Percentiles rank a stretch among this genome's conserved stretches.
Evolutionary conservation across 768 basidiomycete species (phyloP).

Genomic region (Trametes cingulata): DNA sequence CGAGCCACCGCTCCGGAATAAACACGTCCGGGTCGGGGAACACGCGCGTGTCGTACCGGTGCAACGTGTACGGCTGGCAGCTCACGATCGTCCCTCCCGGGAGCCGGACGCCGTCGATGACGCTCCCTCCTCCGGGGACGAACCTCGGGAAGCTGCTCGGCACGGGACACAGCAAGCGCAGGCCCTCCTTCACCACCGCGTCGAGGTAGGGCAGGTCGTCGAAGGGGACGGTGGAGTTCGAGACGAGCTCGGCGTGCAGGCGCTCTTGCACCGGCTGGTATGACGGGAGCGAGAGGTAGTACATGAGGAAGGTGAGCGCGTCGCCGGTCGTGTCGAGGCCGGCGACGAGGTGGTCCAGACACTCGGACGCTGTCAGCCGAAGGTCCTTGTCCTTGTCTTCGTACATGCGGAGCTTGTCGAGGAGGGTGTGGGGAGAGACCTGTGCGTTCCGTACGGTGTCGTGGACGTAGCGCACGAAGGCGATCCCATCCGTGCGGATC

Average conservation of each 20-base stretch:
- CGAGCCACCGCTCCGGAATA: constrained; percentile 91
- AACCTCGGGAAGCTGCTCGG: constrained; percentile 93
- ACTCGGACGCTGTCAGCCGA: constrained; percentile 20
- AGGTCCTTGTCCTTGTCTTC: not conserved
- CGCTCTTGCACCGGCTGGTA: constrained; percentile 11
- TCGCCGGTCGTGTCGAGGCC: constrained; percentile 29
- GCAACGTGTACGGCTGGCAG: constrained; percentile 89
- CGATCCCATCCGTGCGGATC: constrained; percentile 1
- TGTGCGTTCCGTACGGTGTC: not conserved
- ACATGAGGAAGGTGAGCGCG: constrained; percentile 26
- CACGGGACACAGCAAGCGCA: constrained; percentile 89
- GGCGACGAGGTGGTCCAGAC: constrained; percentile 27
- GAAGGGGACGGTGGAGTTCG: constrained; percentile 73
- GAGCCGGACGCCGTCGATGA: constrained; percentile 82
- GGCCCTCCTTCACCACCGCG: constrained; percentile 91
- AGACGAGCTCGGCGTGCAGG: constrained; percentile 30
- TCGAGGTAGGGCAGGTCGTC: constrained; percentile 91
- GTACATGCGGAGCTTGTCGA: constrained; percentile 19
- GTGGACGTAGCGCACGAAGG: constrained; percentile 16
- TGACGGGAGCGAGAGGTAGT: constrained; percentile 25
- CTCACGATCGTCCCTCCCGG: constrained; percentile 93
- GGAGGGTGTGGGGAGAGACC: constrained; percentile 21
- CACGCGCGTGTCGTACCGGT: constrained; percentile 66
- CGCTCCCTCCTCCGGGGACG: constrained; percentile 84
- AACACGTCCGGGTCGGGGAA: constrained; percentile 87